Evolutionary conservation across 129 eudicot genomes (phyloP), one percentile per base, ranked within the genome.

Genomic region (Pittosporum tobira): DNA sequence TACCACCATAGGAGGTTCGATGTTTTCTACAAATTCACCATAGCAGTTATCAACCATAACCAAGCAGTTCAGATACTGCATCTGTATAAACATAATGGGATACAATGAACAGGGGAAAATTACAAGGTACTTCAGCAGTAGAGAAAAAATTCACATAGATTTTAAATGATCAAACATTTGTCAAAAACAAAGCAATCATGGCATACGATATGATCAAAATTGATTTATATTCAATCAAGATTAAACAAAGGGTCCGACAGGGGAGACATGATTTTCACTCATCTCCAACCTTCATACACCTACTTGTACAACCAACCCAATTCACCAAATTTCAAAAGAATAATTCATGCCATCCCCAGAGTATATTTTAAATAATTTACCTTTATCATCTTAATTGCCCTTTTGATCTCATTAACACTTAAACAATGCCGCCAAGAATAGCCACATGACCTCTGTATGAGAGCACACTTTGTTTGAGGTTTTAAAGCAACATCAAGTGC

Each of bases 1-100:
- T 75, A 91, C 96, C 94, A 91, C 96, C 99, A 91, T 91, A 14
- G 99, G 82, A 68, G 99, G 96, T 71, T 91, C 99, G 45, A 81
- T 79, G 63, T 64, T 70, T 57, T 91, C 96, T 43, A 81, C 83
- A 62, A 91, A 91, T 87, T 91, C 99, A 72, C 99, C 99, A 70
- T 87, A 91, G 78, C 99, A 87, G 69, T 91, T 91, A 74, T 91
- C 99, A 73, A 91, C 96, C 96, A 91, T 78, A 66, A 91, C 96
- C 75, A 87, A 29, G 66, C 96, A 91, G 69, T 76, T 60, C 25
- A 94, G 95, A 68, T 87, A 86, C 68, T 91, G 99, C 63, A 42
- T 53, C 99, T 86, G 91, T 64, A 63, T 21, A 45, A 59, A 61
- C 42, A 61, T 44, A 43, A 18, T 45, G 50, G 57, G 61, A 34